A percentile compares a stretch with the other conserved stretches of the same genome.
phyloP scores from a whole-genome alignment of 177 flowering plant species.

The Viscum album region DNA sequence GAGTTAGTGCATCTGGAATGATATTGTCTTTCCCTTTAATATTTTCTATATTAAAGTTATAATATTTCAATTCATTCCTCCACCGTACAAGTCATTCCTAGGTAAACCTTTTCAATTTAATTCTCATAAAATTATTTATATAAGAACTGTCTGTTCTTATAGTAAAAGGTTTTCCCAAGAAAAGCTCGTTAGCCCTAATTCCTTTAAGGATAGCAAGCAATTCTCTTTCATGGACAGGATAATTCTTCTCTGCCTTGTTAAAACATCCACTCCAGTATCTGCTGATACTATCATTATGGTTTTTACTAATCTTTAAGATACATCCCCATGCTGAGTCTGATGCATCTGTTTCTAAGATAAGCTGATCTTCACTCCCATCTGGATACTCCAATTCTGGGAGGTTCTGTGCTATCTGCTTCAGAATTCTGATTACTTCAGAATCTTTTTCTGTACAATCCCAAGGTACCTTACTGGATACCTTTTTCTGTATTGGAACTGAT shows the following conservation, averaged over 20 bases:
- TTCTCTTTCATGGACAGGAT: not conserved
- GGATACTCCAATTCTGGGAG: not conserved
- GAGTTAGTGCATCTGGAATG: not conserved
- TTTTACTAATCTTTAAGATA: too few relatives aligned
- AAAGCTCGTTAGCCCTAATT: not conserved
- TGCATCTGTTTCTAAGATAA: not conserved
- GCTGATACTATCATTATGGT: not conserved
- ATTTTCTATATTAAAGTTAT: not conserved
- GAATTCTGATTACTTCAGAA: not conserved
- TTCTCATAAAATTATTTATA: too few relatives aligned
- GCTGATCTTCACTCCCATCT: not conserved
- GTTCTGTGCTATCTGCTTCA: too few relatives aligned
- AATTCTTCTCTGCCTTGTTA: not conserved
- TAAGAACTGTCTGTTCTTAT: not conserved
- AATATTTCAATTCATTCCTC: not conserved
- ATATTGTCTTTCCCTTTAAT: not conserved
- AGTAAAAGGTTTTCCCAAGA: not conserved
- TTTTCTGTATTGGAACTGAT: not conserved
- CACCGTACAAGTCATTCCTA: not conserved
- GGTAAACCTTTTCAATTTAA: not conserved
- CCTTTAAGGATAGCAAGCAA: not conserved
- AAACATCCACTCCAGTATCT: conserved; percentile 1
- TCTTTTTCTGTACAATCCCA: not conserved
- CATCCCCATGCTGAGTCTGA: not conserved
- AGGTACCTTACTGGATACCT: not conserved